A percentile compares a stretch with the other conserved stretches of the same genome.
Conservation (phyloP, 73 alveolate genomes). For the Paramecium primaurelia region DNA sequence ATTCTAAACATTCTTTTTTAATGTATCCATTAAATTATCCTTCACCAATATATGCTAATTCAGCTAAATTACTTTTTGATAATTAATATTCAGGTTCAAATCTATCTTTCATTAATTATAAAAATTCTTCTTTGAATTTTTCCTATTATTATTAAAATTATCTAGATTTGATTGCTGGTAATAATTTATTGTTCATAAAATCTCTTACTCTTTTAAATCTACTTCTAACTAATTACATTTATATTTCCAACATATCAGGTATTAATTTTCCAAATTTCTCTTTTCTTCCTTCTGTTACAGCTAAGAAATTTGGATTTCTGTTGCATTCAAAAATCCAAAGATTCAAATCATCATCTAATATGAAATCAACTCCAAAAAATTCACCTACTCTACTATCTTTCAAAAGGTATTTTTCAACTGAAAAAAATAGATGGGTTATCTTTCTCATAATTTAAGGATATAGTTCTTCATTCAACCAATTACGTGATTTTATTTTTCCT, state of each 20-base stretch:
- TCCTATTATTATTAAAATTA: neutral
- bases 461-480: conserved; percentile 3
- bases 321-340: conserved; percentile 47
- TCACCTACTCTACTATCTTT: conserved; percentile 44
- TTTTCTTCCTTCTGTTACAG: conserved; percentile 43
- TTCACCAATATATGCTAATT: conserved; percentile 26
- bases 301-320: conserved; percentile 38
- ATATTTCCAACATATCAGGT: conserved; percentile 35
- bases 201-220: conserved; percentile 11
- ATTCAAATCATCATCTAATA: neutral
- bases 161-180: neutral
- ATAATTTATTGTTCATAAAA: neutral
- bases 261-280: conserved; percentile 35
- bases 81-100: conserved; percentile 6
- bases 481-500: neutral
- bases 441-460: conserved; percentile 27
- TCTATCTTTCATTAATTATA: conserved; percentile 38
- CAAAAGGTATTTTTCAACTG: conserved; percentile 4
- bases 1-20: conserved; percentile 3
- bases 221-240: conserved; percentile 26
- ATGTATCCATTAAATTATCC: neutral
- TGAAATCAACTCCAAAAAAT: conserved; percentile 49
- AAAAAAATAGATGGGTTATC: conserved; percentile 30
- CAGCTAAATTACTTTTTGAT: neutral
- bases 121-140: neutral